Evolutionary conservation across 2,329 filamentous ascomycete species (phyloP), one percentile per base, ranked within the genome.

Genomic region (Lecanosticta acicola): DNA sequence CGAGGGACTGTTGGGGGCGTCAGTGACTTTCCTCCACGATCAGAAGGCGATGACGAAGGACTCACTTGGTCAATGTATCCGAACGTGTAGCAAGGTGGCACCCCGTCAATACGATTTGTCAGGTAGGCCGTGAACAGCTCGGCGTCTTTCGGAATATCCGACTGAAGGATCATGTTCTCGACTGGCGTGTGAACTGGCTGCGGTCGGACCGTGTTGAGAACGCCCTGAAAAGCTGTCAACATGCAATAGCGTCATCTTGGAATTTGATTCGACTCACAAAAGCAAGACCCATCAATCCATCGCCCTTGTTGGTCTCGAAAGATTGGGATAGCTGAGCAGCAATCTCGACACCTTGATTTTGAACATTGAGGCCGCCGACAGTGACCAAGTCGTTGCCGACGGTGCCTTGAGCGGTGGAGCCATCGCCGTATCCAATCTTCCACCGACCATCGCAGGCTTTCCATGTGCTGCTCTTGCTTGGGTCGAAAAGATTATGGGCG

Each of bases 381-480:
- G 67, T 70, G 24, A 88, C 66, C 18, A 69, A 71, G 53, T 87
- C 84, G 13, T 74, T 80, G 33, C 80, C 83, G 21, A 85, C 82
- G 14, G 66, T 71, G 19, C 84, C 84, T 5, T 77, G 81, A 1
- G 83, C 83, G 9, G 71, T 76, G n/a, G 81, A 85, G 8, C 74
- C 73, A 60, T 87, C 84, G 13, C 83, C 83, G 59, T 86, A 86
- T 21, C 71, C 69, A 57, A 87, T 85, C 62, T 78, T 68, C 84
- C 82, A 88, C 33, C 70, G 71, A 32, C 71, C 72, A 0, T 62
- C 54, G 14, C 70, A 51, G 8, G 65, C 59, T 61, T 80, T 73
- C 68, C 71, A 85, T 1, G 81, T 80, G 39, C 69, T 74, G 2
- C 82, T 86, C 57, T 81, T 78, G 37, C 62, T 67, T 2, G 81